Base-by-base conservation (phyloP, 495 filamentous ascomycete genomes). In the Poronia punctata region DNA sequence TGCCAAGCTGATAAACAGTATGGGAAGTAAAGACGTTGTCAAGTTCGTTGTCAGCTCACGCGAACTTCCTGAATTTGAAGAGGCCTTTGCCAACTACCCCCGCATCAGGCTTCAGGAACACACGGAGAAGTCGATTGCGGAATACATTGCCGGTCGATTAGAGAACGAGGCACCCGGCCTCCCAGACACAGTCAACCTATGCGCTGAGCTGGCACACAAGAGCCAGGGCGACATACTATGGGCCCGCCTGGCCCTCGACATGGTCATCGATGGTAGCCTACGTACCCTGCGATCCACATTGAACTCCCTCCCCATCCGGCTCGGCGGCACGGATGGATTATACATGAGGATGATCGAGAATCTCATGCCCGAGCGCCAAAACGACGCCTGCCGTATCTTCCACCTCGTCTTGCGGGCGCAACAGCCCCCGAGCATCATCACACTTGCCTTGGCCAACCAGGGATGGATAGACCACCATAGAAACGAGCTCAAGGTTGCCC, bases 321-420 rank as follows among this genome's bases (percentile, higher is more conserved):
- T 60, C 9, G 56, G 56, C 25, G 56, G 56, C 1, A 40, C 53
- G 5, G 51, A 57, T 20, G 56, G 56, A 9, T 33, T 60, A 10
- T 60, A 60, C 38, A 60, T 60, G 56, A 48, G 46, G 16, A 60
- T 60, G 48, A 30, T 60, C 3, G 35, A 57, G 36, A 57, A 50
- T 11, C 43, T 60, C 7, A 49, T 38, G 20, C 48, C 40, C 5
- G 53, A 57, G 26, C 10, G 47, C 3, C 50, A 54, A 25, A 39
- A 50, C 2, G 47, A 38, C 17, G 53, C 56, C 18, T 51, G 43
- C 15, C 53, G 51, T 14, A 57, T 60, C 27, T 60, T 60, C 17
- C 48, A 53, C 17, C 28, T 60, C 10, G 47, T 57, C 9, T 38
- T 54, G 15, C 42, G 46, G 21, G 56, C 56, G 6, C 56, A 57